Percentiles rank a stretch among this genome's conserved stretches.
phyloP scores from a whole-genome alignment of 2,329 filamentous ascomycete species.

The Xylaria sp. region DNA sequence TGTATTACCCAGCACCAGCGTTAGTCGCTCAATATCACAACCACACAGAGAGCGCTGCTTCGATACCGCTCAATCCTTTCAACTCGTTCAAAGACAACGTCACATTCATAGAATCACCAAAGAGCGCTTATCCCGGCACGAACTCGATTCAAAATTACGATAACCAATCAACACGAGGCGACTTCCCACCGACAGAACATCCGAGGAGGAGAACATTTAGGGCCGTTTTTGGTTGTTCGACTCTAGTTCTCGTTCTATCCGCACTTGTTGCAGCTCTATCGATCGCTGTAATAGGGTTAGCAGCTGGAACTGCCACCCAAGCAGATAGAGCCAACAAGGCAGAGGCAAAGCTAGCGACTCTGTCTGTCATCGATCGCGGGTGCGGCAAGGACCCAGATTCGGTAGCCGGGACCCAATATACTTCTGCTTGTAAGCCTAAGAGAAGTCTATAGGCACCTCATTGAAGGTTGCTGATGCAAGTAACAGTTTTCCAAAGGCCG shows the following conservation, averaged over 20 bases:
- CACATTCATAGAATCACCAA: conserved; percentile 36
- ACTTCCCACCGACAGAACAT: conserved; percentile 32
- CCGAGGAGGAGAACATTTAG: conserved; percentile 32
- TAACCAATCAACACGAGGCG: conserved; percentile 34
- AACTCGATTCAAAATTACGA: conserved; percentile 40
- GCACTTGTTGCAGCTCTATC: conserved; percentile 55
- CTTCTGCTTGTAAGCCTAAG: conserved; percentile 52
- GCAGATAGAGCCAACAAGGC: conserved; percentile 54
- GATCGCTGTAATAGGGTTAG: conserved; percentile 57
- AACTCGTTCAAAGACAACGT: conserved; percentile 35
- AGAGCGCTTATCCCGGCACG: conserved; percentile 25
- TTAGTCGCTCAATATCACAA: conserved; percentile 37
- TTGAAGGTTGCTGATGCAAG: conserved; percentile 29
- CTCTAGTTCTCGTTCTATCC: conserved; percentile 56
- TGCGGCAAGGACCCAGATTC: conserved; percentile 52
- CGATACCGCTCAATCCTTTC: conserved; percentile 39
- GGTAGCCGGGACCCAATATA: conserved; percentile 55
- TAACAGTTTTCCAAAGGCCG: conserved; percentile 52
- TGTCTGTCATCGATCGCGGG: conserved; percentile 53
- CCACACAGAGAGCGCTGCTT: conserved; percentile 19
- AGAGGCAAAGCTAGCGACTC: conserved; percentile 48
- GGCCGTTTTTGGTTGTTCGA: conserved; percentile 52
- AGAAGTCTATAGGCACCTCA: neutral
- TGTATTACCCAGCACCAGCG: conserved; percentile 47
- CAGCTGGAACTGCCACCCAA: conserved; percentile 58